These are phyloP conservation scores for Scheffersomyces coipomensis DNA, from an alignment of 805 yeast genomes.

Conservation along the genomic window DNA sequence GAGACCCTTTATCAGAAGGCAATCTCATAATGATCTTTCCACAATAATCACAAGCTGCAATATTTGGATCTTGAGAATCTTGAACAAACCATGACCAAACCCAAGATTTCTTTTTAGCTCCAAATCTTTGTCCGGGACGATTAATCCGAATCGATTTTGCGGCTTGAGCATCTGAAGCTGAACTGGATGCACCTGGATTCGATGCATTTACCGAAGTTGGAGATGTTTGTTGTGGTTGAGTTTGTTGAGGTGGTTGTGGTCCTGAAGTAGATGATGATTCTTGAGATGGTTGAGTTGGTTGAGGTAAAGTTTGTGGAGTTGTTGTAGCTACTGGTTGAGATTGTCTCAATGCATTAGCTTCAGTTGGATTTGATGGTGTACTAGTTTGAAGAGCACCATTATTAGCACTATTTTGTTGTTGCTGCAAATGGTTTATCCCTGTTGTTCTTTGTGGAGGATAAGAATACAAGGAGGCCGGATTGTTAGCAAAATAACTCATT, in stretches of 20 bases:
- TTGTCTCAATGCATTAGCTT: no score
- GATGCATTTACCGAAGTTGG: neutral
- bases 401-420: neutral
- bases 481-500: constrained; percentile 1
- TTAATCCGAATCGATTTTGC: constrained; percentile 31
- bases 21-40: constrained; percentile 48
- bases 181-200: neutral
- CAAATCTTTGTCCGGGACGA: constrained; percentile 55
- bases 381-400: neutral
- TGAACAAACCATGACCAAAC: constrained; percentile 64
- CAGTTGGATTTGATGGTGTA: no score
- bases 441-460: neutral
- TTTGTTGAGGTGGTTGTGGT: constrained; percentile 4
- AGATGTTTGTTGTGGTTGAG: neutral
- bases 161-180: neutral
- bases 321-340: no score
- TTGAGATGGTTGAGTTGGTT: neutral
- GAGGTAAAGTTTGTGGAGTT: no score
- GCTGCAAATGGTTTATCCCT: constrained; percentile 1
- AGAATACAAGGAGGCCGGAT: neutral
- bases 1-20: constrained; percentile 55
- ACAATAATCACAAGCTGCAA: constrained; percentile 56
- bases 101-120: constrained; percentile 63
- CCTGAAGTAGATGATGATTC: constrained; percentile 2
- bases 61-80: constrained; percentile 44